Evolutionary conservation across 208 protist species (phyloP).

Genomic region (Angomonas ambiguus): DNA sequence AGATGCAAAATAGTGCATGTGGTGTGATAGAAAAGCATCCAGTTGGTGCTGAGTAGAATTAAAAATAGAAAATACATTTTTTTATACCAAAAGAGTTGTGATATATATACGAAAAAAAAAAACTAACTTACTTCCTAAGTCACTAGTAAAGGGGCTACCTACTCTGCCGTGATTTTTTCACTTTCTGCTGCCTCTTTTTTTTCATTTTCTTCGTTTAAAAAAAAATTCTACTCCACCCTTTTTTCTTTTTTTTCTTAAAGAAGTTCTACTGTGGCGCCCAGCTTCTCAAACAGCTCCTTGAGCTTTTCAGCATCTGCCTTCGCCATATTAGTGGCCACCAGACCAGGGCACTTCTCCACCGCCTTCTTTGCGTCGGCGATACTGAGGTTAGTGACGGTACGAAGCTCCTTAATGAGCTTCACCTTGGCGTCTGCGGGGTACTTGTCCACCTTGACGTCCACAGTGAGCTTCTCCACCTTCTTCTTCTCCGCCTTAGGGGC

Average conservation of each 20-base stretch:
- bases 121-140: no score
- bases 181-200: no score
- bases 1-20: no score
- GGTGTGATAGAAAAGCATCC: no score
- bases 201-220: conserved; percentile 8
- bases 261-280: conserved; percentile 85
- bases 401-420: conserved; percentile 91
- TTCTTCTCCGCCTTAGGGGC: conserved; percentile 80
- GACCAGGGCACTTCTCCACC: conserved; percentile 85
- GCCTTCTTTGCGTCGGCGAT: conserved; percentile 87
- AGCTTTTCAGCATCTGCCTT: conserved; percentile 89
- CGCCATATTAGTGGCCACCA: conserved; percentile 83
- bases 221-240: conserved; percentile 6
- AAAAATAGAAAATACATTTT: no score
- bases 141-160: no score
- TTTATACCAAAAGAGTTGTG: no score
- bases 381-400: conserved; percentile 76
- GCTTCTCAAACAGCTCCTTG: conserved; percentile 83
- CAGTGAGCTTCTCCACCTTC: conserved; percentile 87
- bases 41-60: no score
- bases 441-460: conserved; percentile 86
- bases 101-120: no score
- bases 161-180: no score
- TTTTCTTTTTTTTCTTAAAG: conserved; percentile 30
- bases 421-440: conserved; percentile 84